A percentile compares a stretch with the other conserved stretches of the same genome.
Evolutionary conservation across 345 rosid species (phyloP).

Genomic region (Pelargonium nanum): DNA sequence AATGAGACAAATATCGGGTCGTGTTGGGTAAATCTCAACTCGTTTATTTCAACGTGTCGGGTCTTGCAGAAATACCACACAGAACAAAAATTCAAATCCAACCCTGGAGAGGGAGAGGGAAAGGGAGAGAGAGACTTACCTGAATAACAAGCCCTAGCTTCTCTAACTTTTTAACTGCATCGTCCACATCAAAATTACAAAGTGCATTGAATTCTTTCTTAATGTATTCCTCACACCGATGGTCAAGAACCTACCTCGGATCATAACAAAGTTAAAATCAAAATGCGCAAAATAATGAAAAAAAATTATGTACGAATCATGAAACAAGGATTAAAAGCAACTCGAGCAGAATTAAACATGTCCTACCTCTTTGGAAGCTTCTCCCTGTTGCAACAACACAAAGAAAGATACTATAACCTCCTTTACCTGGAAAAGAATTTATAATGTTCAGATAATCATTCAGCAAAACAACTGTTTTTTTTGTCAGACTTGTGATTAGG

Average conservation of each 20-base stretch:
- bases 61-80: too few relatives aligned
- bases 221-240: constrained; percentile 70
- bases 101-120: not conserved
- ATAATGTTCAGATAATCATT: too few relatives aligned
- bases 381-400: constrained; percentile 92
- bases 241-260: constrained; percentile 56
- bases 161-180: constrained; percentile 81
- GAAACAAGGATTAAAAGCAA: not conserved
- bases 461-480: not conserved
- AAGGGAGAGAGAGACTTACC: constrained; percentile 25
- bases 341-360: constrained; percentile 37
- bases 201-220: constrained; percentile 66
- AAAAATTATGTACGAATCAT: not conserved
- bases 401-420: constrained; percentile 84
- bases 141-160: constrained; percentile 67
- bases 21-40: too few relatives aligned
- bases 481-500: not conserved
- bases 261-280: constrained; percentile 8
- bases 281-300: constrained; percentile 2
- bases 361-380: constrained; percentile 41
- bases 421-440: constrained; percentile 52
- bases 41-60: too few relatives aligned
- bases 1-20: too few relatives aligned
- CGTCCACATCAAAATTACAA: constrained; percentile 91
- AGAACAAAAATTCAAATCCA: not conserved